These are phyloP conservation scores for Abelmoschus esculentus DNA, from an alignment of 345 rosid genomes.

Conservation along the genomic window DNA sequence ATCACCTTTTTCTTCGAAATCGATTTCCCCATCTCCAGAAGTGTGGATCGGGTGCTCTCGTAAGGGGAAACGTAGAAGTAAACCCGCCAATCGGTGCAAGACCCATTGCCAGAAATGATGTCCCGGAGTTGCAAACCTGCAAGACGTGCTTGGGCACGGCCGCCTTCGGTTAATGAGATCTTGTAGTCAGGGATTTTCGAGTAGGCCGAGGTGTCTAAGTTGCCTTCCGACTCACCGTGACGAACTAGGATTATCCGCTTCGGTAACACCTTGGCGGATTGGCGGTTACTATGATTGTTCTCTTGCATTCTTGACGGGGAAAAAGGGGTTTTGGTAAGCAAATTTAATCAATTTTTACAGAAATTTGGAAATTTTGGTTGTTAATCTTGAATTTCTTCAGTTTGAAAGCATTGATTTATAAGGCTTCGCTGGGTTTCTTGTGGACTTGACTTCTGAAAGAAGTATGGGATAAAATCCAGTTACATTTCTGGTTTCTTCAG, in stretches of 20 bases:
- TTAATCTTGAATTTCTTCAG: not conserved
- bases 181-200: conserved; percentile 81
- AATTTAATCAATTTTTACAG: no score
- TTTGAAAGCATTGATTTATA: not conserved
- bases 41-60: conserved; percentile 79
- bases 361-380: not conserved
- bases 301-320: not conserved
- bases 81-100: conserved; percentile 45
- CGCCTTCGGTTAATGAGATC: conserved; percentile 65
- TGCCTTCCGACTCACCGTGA: conserved; percentile 92
- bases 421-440: not conserved
- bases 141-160: conserved; percentile 49
- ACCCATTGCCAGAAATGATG: conserved; percentile 30
- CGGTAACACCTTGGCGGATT: conserved; percentile 34
- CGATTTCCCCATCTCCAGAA: conserved; percentile 81
- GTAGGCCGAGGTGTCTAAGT: conserved; percentile 70
- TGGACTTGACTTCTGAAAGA: not conserved
- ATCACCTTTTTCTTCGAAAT: conserved; percentile 55
- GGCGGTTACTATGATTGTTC: conserved; percentile 1
- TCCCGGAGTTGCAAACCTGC: conserved; percentile 49
- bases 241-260: conserved; percentile 88
- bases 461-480: not conserved
- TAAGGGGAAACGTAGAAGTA: conserved; percentile 96
- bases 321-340: not conserved
- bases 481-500: not conserved